Base-by-base conservation (phyloP, 2,329 filamentous ascomycete species). In the Colletotrichum camelliae region DNA sequence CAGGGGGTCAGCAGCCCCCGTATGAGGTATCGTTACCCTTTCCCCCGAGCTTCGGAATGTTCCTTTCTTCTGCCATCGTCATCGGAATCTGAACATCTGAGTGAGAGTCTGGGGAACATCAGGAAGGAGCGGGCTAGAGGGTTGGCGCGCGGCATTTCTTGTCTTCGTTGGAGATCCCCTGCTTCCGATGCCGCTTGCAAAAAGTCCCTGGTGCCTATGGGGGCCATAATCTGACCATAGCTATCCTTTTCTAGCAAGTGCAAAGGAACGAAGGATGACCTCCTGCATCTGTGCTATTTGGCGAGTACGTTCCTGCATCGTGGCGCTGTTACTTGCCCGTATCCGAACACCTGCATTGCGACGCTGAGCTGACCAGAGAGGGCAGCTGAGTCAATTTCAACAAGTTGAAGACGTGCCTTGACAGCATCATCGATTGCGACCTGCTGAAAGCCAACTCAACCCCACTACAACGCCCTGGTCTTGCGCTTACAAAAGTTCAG, bases 261-360 rank as follows among this genome's bases (percentile, higher is more conserved):
- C 9, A 15, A 29, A 27, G 27, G 27, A 16, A n/a, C 12, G 6
- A 27, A 18, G 24, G 72, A 43, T 39, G 43, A 72, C 73, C 73
- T 75, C 73, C 73, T 75, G 24, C 12, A 67, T 75, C 39, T 16
- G 33, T 72, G 33, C 24, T 15, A 33, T 72, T 52, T 15, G 18
- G 55, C 72, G 55, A 72, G 4, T 37, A 33, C 35, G 31, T 60
- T n/a, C 60, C 21, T 67, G 57, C 67, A 70, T 35, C 29, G 24
- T 35, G 35, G 67, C 33, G 52, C 37, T 10, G 21, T 21, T 37
- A 55, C 35, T 72, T 15, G 37, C 69, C 16, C 29, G 24, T 29
- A 9, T 33, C 39, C 66, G 57, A 61, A 21, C 8, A 4, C 29
- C 37, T 72, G 55, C 31, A n/a, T 35, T 72, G 61, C 31, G 12